Conservation (phyloP, 2,329 filamentous ascomycete species). For the Harringtonia lauricola region DNA sequence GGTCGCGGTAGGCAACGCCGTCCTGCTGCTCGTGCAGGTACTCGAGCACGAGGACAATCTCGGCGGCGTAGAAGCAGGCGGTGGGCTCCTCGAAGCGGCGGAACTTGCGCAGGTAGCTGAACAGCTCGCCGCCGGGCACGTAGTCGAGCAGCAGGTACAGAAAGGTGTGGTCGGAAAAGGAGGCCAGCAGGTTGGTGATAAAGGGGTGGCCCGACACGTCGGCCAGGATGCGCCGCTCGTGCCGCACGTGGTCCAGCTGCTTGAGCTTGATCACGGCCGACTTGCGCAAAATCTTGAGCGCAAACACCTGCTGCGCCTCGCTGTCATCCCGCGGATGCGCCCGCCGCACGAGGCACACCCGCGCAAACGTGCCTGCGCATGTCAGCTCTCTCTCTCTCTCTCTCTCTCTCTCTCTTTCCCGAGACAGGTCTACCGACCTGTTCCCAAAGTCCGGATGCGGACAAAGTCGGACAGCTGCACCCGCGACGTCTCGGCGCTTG, state of each 20-base stretch:
- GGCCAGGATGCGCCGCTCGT: conserved; percentile 68
- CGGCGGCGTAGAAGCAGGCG: conserved; percentile 72
- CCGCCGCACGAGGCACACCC: conserved; percentile 67
- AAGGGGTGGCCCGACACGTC: conserved; percentile 74
- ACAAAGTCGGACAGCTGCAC: conserved; percentile 51
- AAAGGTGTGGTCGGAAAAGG: conserved; percentile 69
- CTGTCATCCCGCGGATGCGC: conserved; percentile 33
- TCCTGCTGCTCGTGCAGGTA: conserved; percentile 71
- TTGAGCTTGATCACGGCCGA: conserved; percentile 69
- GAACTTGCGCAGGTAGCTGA: conserved; percentile 68
- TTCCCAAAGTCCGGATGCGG: conserved; percentile 65
- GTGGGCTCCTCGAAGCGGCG: conserved; percentile 70
- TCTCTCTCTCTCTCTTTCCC: too few species aligned
- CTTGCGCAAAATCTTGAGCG: conserved; percentile 69
- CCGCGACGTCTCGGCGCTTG: background rate
- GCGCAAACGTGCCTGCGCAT: conserved; percentile 72
- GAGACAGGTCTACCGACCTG: conserved; percentile 51
- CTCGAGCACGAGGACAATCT: conserved; percentile 73
- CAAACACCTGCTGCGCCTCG: conserved; percentile 59
- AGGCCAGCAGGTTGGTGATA: conserved; percentile 67
- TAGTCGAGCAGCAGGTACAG: conserved; percentile 79
- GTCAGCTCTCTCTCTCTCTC: too few species aligned
- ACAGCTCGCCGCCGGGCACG: conserved; percentile 73
- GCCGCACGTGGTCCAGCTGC: conserved; percentile 77
- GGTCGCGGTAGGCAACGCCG: conserved; percentile 66